Evolutionary conservation across 768 basidiomycete genomes (phyloP).

Genomic region (Hydnomerulius pinastri): DNA sequence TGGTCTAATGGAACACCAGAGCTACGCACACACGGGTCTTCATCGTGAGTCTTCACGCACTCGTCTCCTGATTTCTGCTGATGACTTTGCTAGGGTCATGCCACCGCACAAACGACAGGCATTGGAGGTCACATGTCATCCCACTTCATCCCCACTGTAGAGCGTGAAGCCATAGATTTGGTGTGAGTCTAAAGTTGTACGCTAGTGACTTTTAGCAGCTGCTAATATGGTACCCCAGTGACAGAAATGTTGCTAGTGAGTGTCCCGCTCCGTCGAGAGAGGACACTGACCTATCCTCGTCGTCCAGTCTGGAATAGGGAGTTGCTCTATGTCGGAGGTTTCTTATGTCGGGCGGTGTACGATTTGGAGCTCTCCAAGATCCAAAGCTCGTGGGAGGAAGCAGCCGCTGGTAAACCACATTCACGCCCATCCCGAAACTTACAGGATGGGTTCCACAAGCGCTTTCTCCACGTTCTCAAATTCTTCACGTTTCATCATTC

Average conservation of each 20-base stretch:
- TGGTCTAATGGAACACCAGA: not conserved
- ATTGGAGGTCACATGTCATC: constrained; percentile 66
- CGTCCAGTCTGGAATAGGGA: constrained; percentile 84
- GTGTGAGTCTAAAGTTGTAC: constrained; percentile 48
- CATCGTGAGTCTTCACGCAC: not conserved
- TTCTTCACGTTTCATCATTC: constrained; percentile 13
- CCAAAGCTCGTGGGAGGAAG: constrained; percentile 22
- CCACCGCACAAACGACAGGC: constrained; percentile 89
- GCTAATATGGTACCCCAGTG: constrained; percentile 41
- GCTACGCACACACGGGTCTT: not conserved
- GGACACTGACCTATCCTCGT: not conserved
- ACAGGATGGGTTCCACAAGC: not conserved
- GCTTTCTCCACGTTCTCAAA: constrained; percentile 11
- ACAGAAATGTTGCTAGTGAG: constrained; percentile 76
- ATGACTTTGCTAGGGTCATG: constrained; percentile 60
- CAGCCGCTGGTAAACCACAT: not conserved
- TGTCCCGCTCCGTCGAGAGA: not conserved
- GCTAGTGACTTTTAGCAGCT: not conserved
- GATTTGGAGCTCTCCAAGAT: constrained; percentile 74
- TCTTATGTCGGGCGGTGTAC: constrained; percentile 78
- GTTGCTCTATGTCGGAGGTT: constrained; percentile 80
- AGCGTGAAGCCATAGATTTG: constrained; percentile 87
- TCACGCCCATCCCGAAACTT: not conserved
- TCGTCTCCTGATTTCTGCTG: constrained; percentile 2
- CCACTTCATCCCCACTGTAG: constrained; percentile 92